phyloP scores from a whole-genome alignment of 345 rosid genomes.

The Laguncularia racemosa region DNA sequence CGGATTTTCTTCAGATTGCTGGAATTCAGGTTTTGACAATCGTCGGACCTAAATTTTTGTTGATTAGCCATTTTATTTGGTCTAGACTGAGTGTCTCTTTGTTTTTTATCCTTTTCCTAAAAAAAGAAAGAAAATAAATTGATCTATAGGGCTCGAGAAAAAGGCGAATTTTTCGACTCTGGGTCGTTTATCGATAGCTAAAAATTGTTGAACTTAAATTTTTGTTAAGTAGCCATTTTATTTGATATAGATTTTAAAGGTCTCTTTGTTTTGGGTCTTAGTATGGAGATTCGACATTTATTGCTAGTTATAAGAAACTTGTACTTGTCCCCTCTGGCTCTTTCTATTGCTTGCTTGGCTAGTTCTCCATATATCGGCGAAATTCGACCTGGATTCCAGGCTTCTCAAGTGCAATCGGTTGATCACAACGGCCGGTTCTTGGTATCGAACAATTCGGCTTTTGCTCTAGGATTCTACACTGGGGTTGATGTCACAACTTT shows the following conservation, averaged over 20 bases:
- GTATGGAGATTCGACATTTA: conserved; percentile 17
- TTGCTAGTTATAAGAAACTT: conserved; percentile 6
- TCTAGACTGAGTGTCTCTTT: too few species aligned
- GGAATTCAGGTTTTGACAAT: too few species aligned
- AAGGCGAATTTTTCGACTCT: too few species aligned
- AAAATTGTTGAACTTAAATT: too few species aligned
- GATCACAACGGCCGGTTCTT: conserved; percentile 31
- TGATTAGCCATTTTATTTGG: too few species aligned
- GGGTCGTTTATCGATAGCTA: too few species aligned
- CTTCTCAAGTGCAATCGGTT: conserved; percentile 31
- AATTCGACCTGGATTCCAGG: conserved; percentile 38
- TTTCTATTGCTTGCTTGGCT: conserved; percentile 12
- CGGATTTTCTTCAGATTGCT: too few species aligned
- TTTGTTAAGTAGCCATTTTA: too few species aligned
- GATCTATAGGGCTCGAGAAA: too few species aligned
- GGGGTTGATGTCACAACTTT: conserved; percentile 20
- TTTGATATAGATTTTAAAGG: neutral
- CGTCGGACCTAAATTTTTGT: too few species aligned
- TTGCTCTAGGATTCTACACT: conserved; percentile 32
- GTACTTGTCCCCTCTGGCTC: conserved; percentile 17
- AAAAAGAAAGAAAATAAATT: too few species aligned
- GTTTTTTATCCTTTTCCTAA: too few species aligned
- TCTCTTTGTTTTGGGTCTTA: neutral
- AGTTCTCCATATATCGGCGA: conserved; percentile 17
- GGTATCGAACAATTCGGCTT: conserved; percentile 27